Percentiles rank a stretch among this genome's conserved stretches.
Conservation (phyloP, 2,329 filamentous ascomycete species). For the Raffaelea albimanens region DNA sequence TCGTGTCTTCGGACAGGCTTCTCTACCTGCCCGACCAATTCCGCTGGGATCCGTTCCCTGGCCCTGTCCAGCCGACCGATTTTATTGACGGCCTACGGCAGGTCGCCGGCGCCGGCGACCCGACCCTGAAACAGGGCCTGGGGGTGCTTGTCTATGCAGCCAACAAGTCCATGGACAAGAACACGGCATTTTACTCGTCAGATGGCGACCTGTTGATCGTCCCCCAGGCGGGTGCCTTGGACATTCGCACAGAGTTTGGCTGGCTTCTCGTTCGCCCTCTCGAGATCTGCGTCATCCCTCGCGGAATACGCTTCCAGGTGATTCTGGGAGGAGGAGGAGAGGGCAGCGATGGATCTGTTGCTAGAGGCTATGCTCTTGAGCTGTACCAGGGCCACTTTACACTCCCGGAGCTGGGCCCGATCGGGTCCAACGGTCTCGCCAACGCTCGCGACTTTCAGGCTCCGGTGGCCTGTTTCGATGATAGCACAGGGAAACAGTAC, state of each 20-base stretch:
- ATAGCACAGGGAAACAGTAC: slow-evolving; percentile 44
- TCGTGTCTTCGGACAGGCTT: slow-evolving; percentile 30
- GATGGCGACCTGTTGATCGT: slow-evolving; percentile 74
- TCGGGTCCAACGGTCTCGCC: slow-evolving; percentile 65
- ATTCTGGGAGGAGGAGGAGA: slow-evolving; percentile 38
- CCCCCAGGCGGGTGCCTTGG: slow-evolving; percentile 61
- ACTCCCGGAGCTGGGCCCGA: slow-evolving; percentile 63
- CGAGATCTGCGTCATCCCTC: slow-evolving; percentile 68
- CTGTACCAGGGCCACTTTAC: slow-evolving; percentile 64
- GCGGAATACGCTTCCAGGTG: slow-evolving; percentile 66
- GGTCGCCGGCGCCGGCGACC: slow-evolving; percentile 70
- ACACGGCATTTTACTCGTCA: slow-evolving; percentile 72
- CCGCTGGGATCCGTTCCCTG: slow-evolving; percentile 69
- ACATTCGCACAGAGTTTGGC: slow-evolving; percentile 71
- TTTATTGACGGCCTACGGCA: slow-evolving; percentile 55
- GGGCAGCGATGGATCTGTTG: slow-evolving; percentile 21
- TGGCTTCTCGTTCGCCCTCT: slow-evolving; percentile 65
- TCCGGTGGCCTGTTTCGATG: slow-evolving; percentile 59
- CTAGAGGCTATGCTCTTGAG: slow-evolving; percentile 66
- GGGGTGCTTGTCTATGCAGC: slow-evolving; percentile 76
- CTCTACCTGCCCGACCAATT: slow-evolving; percentile 74
- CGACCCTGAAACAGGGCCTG: slow-evolving; percentile 67
- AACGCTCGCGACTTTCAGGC: slow-evolving; percentile 68
- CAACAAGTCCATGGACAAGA: slow-evolving; percentile 65
- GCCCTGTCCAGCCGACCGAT: slow-evolving; percentile 33